These are phyloP conservation scores for Aspergillus leporis DNA, from an alignment of 495 filamentous ascomycete genomes.

Conservation along the genomic window DNA sequence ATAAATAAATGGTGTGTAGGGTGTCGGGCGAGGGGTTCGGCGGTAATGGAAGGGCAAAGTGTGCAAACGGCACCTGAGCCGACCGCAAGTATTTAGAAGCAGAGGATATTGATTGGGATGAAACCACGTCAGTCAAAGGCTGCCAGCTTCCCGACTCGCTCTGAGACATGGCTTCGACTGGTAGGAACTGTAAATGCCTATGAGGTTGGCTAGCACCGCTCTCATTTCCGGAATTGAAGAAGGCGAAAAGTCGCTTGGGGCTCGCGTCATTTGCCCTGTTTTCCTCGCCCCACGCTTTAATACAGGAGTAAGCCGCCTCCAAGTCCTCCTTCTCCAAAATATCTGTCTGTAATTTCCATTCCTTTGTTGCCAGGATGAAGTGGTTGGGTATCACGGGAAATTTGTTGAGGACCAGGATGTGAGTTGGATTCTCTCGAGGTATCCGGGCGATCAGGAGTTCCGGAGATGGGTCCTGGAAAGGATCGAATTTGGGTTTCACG, in stretches of 20 bases:
- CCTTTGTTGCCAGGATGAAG: constrained; percentile 73
- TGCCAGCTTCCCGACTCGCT: constrained; percentile 46
- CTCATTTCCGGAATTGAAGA: constrained; percentile 78
- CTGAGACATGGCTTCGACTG: constrained; percentile 64
- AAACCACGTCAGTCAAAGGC: constrained; percentile 55
- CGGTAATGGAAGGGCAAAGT: constrained; percentile 50
- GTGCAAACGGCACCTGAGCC: constrained; percentile 48
- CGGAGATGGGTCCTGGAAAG: constrained; percentile 66
- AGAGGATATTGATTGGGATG: constrained; percentile 22
- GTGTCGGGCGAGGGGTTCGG: constrained; percentile 35
- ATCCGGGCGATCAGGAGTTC: constrained; percentile 63
- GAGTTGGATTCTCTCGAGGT: constrained; percentile 49
- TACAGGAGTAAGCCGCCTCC: constrained; percentile 61
- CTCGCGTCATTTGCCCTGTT: constrained; percentile 16
- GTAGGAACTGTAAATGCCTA: constrained; percentile 76
- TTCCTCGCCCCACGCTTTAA: constrained; percentile 57
- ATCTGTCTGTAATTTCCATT: constrained; percentile 67
- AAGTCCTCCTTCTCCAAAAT: constrained; percentile 67
- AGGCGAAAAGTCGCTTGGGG: constrained; percentile 61
- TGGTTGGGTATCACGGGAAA: constrained; percentile 78
- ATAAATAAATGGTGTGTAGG: constrained; percentile 48
- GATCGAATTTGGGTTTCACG: constrained; percentile 57
- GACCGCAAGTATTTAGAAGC: constrained; percentile 27
- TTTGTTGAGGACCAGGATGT: constrained; percentile 77
- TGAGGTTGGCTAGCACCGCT: constrained; percentile 83